Conservation (phyloP, 495 filamentous ascomycete species). For the Endocarpon pusillum region DNA sequence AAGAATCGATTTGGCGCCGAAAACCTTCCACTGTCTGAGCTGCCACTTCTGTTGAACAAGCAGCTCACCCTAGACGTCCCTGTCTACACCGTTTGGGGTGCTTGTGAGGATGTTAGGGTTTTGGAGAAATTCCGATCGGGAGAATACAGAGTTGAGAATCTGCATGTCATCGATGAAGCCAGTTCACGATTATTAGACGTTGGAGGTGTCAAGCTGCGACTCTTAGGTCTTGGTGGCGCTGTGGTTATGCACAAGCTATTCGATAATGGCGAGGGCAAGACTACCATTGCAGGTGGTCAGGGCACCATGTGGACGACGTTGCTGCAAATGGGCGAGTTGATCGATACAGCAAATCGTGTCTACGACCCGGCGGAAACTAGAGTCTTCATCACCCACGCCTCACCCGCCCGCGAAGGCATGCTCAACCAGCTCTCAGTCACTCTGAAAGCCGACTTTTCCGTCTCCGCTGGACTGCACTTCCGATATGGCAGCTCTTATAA, state of each 20-base stretch:
- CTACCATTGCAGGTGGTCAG: constrained; percentile 94
- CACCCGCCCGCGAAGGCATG: constrained; percentile 89
- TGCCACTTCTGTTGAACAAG: constrained; percentile 79
- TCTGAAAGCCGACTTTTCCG: constrained; percentile 94
- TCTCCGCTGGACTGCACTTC: constrained; percentile 97
- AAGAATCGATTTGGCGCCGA: constrained; percentile 66
- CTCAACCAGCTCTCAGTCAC: constrained; percentile 96
- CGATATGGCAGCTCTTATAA: constrained; percentile 98
- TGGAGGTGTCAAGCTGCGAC: constrained; percentile 86
- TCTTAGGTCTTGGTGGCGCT: constrained; percentile 86
- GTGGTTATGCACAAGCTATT: constrained; percentile 99
- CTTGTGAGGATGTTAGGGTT: constrained; percentile 95
- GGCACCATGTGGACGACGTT: constrained; percentile 99
- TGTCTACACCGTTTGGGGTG: constrained; percentile 98
- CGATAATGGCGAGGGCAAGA: constrained; percentile 94
- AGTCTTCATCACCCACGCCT: constrained; percentile 92
- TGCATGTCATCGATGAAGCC: constrained; percentile 96
- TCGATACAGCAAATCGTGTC: constrained; percentile 94
- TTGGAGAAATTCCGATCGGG: constrained; percentile 95
- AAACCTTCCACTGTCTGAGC: constrained; percentile 85
- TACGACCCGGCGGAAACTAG: constrained; percentile 99
- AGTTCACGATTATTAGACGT: constrained; percentile 87
- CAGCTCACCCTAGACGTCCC: constrained; percentile 81
- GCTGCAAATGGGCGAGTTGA: constrained; percentile 93
- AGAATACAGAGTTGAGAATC: constrained; percentile 94